Base-by-base conservation (phyloP, 164 flowering plant species). In the Protea cynaroides region DNA sequence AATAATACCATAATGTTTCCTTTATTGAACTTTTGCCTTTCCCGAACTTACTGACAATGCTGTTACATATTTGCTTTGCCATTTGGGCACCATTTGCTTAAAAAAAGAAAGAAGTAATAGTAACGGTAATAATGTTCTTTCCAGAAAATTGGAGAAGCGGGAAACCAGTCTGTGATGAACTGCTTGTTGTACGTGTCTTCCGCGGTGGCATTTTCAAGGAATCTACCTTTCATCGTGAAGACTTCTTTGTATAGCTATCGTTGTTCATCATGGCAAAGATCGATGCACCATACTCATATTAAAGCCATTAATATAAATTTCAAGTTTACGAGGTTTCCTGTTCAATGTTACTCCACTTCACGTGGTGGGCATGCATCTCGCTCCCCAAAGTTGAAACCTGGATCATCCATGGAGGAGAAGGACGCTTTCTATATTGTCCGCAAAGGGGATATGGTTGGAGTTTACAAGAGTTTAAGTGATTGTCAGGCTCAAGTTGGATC, bases 401-500 rank as follows among this genome's bases (percentile, higher is more conserved):
- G 66, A 65, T 66, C 74, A 14, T 58, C 58, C 15, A 74, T 84
- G 84, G 79, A 78, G 61, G 78, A 83, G 61, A 84, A 79, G 61
- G 79, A 86, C 25, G 85, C 76, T 1, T 89, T 89, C 70, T 94
- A 81, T 78, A 90, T 94, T 25, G 95, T 94, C 34, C 79, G 97
- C 38, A 94, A 91, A 69, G 98, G 97, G 34, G 98, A 91, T 70
- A 21, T 86, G 49, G 81, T 94, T 59, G 95, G 98, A 12, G 80
- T 94, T 59, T 94, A 84, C 69, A 87, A 77, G 74, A 87, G 71
- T 65, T 77, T 89, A 15, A 73, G 68, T 64, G 97, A 91, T 60
- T 91, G 95, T 58, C 97, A 85, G 62, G 86, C 89, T 46, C 97
- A 89, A 86, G 84, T 83, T 78, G 86, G 94, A 56, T 70, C 85